A percentile compares a stretch with the other conserved stretches of the same genome.
These are phyloP conservation scores for Bacidia rubella DNA, from an alignment of 495 filamentous ascomycete species.

Conservation along the genomic window DNA sequence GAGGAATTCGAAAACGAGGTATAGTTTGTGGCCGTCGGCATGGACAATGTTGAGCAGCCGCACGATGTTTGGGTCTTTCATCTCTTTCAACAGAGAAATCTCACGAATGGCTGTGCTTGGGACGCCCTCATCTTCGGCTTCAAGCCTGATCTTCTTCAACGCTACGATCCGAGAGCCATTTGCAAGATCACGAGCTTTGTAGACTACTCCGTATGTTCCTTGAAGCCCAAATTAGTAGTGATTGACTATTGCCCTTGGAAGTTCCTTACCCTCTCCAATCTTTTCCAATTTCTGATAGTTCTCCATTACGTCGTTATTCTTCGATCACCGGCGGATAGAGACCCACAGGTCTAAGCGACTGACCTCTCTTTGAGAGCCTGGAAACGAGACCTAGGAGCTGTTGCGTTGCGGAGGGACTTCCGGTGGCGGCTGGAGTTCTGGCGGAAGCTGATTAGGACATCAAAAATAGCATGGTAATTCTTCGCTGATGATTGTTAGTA, in stretches of 20 bases:
- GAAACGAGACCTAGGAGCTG: too few species aligned
- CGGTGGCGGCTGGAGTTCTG: too few species aligned
- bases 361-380: too few species aligned
- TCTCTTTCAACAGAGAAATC: constrained; percentile 91
- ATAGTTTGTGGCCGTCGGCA: constrained; percentile 91
- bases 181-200: constrained; percentile 75
- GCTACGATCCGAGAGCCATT: constrained; percentile 76
- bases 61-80: constrained; percentile 92
- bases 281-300: constrained; percentile 99
- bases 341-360: too few species aligned
- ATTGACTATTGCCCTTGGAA: background rate
- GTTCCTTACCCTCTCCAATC: constrained; percentile 77
- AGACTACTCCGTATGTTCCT: constrained; percentile 90
- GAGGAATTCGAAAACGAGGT: constrained; percentile 89
- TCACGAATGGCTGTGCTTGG: constrained; percentile 94
- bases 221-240: too few species aligned
- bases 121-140: constrained; percentile 94
- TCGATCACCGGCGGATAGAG: too few species aligned
- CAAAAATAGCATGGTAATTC: too few species aligned
- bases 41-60: constrained; percentile 88
- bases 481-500: too few species aligned
- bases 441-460: too few species aligned
- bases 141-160: constrained; percentile 95
- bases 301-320: constrained; percentile 49
- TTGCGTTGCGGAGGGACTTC: too few species aligned